These are phyloP conservation scores for Pseudomassariella vexata DNA, from an alignment of 2,329 filamentous ascomycete genomes.

Conservation along the genomic window DNA sequence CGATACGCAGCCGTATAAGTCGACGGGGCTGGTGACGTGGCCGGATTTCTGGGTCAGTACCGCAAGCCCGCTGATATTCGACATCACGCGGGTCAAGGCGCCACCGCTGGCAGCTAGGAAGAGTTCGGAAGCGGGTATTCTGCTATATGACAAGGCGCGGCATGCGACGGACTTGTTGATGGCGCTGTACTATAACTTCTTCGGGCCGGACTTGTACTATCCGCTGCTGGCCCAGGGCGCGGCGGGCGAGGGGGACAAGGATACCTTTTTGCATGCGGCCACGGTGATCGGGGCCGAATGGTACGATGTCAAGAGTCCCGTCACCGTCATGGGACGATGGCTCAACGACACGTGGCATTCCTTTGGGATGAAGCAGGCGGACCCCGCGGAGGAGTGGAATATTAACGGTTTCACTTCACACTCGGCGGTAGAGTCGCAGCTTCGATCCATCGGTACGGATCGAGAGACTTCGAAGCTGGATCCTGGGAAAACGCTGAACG, in stretches of 20 bases:
- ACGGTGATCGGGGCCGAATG: constrained; percentile 31
- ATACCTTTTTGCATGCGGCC: constrained; percentile 40
- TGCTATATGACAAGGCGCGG: constrained; percentile 40
- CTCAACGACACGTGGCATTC: constrained; percentile 4
- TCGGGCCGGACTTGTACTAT: constrained; percentile 46
- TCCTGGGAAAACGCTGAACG: not conserved
- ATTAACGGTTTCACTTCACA: not conserved
- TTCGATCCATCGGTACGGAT: too few relatives aligned
- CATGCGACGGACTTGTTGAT: constrained; percentile 42
- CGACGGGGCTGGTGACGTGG: constrained; percentile 49
- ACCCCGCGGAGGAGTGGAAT: constrained; percentile 4
- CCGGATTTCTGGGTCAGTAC: constrained; percentile 47
- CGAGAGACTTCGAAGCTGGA: not conserved
- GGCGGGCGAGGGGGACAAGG: constrained; percentile 39
- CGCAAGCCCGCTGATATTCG: constrained; percentile 35
- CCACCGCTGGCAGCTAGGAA: constrained; percentile 24
- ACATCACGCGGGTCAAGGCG: constrained; percentile 28
- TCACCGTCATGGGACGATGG: constrained; percentile 13
- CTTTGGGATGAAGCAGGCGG: constrained; percentile 5
- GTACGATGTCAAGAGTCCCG: constrained; percentile 30
- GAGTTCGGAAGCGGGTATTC: constrained; percentile 41
- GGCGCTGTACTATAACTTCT: constrained; percentile 49
- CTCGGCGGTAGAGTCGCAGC: too few relatives aligned
- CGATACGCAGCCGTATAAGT: constrained; percentile 42
- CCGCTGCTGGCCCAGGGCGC: constrained; percentile 37